phyloP scores from a whole-genome alignment of 2,329 filamentous ascomycete genomes.

The Berkeleyomyces rouxiae region DNA sequence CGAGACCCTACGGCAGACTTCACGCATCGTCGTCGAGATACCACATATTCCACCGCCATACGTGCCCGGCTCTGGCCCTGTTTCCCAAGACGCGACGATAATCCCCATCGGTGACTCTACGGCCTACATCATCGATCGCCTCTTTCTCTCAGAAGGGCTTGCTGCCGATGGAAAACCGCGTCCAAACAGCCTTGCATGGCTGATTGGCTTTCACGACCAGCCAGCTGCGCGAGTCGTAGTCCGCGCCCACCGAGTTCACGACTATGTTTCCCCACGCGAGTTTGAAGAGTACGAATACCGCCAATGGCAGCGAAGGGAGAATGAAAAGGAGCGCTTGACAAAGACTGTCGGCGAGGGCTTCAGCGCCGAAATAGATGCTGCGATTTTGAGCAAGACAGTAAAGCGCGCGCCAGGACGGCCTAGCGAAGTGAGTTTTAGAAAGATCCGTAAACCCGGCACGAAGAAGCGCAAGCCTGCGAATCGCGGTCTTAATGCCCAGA shows the following conservation, averaged over 20 bases:
- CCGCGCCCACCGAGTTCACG: conserved; percentile 30
- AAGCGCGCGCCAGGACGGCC: neutral
- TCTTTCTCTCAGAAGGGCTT: conserved; percentile 27
- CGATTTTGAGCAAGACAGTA: neutral
- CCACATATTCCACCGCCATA: conserved; percentile 21
- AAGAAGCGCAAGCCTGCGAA: neutral
- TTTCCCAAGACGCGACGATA: conserved; percentile 30
- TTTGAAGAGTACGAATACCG: conserved; percentile 41
- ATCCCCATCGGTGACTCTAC: conserved; percentile 32
- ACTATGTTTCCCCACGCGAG: conserved; percentile 40
- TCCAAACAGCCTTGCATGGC: conserved; percentile 33
- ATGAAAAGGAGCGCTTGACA: conserved; percentile 19
- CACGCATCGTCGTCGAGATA: conserved; percentile 17
- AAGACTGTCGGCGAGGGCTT: neutral
- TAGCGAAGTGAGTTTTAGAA: neutral
- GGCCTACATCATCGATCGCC: conserved; percentile 40
- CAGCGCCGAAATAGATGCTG: neutral
- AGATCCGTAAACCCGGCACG: neutral
- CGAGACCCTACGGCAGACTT: neutral
- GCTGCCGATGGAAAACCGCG: conserved; percentile 22
- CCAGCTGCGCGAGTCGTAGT: conserved; percentile 32
- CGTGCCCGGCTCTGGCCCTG: conserved; percentile 30
- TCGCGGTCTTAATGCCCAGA: neutral
- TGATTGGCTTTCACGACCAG: conserved; percentile 37
- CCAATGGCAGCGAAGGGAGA: conserved; percentile 27